Evolutionary conservation across 148 eudicot genomes (phyloP), one percentile per base, ranked within the genome.

Genomic region (Rhododendron ovatum): DNA sequence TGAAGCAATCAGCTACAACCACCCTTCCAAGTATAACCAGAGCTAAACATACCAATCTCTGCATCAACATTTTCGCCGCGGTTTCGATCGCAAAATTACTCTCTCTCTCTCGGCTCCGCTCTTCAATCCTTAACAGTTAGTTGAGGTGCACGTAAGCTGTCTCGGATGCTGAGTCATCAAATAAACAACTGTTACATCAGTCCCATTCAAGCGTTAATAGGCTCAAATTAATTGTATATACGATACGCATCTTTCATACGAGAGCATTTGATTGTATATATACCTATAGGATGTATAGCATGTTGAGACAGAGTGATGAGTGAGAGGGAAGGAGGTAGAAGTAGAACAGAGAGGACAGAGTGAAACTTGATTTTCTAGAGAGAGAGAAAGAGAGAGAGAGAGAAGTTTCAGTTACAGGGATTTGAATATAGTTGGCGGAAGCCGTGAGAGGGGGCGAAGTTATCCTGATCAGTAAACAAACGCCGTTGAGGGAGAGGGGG

Each of bases 11-110:
- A 10, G 73, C 63, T 33, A 77, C 86, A 7, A 78, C 88, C 2
- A 69, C 55, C 24, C 41, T 48, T 78, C 76, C 81, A 11, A 86
- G 45, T 0, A 86, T 30, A 50, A 73, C 22, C 3, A 78, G 41
- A 55, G 59, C 81, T 35, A 48, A 39, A 13, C 6, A 24, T 33
- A 78, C 2, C 24, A 12, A 81, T 86, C 90, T 86, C 86, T 39
- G 83, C 35, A 61, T 11, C 83, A 81, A 82, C 88, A 85, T 85
- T 82, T 87, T 73, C 39, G 77, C 35, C 14, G 8, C 7, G 0
- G 55, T 65, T 65, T n/a, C 14, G 76, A 43, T 63, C 0, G 2
- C 43, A 8, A 1, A 5, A 20, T 43, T 0, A 14, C 24, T 63
- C 33, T 81, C 30, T 82, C n/a, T 26, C 82, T 69, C 5, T n/a